A percentile compares a stretch with the other conserved stretches of the same genome.
Conservation (phyloP, 2,329 filamentous ascomycete genomes). For the Aspergillus sp. region DNA sequence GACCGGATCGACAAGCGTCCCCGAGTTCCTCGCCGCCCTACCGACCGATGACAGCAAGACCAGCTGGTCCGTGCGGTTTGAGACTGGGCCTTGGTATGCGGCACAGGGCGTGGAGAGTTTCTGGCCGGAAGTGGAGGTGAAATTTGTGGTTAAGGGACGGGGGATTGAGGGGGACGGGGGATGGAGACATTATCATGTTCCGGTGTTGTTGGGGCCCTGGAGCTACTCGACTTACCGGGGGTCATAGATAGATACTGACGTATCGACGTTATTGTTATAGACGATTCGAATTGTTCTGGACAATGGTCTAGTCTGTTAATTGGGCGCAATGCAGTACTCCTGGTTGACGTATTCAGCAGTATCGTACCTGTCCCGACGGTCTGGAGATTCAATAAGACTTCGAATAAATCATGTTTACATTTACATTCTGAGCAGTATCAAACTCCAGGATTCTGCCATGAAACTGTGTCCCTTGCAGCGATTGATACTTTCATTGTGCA, state of each 20-base stretch:
- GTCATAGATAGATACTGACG: constrained; percentile 27
- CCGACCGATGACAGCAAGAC: constrained; percentile 33
- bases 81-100: constrained; percentile 42
- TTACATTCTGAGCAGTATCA: too few relatives aligned
- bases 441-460: too few relatives aligned
- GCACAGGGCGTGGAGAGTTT: constrained; percentile 43
- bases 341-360: too few relatives aligned
- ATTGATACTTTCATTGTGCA: too few relatives aligned
- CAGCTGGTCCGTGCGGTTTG: constrained; percentile 42
- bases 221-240: constrained; percentile 47
- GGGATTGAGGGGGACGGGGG: constrained; percentile 34
- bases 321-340: too few relatives aligned
- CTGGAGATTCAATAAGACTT: too few relatives aligned
- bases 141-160: constrained; percentile 42
- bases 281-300: too few relatives aligned
- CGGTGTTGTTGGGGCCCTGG: constrained; percentile 45
- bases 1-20: constrained; percentile 16
- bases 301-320: too few relatives aligned
- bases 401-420: too few relatives aligned
- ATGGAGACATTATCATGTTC: constrained; percentile 46
- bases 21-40: constrained; percentile 27
- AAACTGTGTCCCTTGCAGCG: too few relatives aligned
- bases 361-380: too few relatives aligned
- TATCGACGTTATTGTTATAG: neutral
- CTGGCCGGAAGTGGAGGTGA: constrained; percentile 46